Base-by-base conservation (phyloP, 108 stramenopile species). In the Fistulifera pelliculosa region DNA sequence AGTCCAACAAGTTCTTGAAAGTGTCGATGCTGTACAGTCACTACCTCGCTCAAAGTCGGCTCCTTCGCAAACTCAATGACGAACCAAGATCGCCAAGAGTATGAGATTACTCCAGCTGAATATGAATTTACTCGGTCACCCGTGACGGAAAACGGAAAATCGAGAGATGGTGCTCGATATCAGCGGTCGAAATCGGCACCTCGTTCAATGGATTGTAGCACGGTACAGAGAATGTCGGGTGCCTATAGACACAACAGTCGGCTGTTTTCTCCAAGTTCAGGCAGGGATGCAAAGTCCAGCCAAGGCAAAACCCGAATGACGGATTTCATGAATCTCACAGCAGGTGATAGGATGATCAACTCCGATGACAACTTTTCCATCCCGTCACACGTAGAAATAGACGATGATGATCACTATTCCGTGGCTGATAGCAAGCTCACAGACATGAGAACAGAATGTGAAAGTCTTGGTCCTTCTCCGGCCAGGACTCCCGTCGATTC, bases 1-100 rank as follows among this genome's bases (percentile, higher is more conserved):
- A 8, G 44, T 45, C 11, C 19, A 45, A 21, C 44, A 45, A 45
- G 19, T 45, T 21, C 16, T 45, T 45, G 44, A 45, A 45, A 21
- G 11, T 45, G 44, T 17, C 16, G 21, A 21, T 45, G 44, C 44
- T 4, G 16, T 45, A 21, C 19, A 21, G 3, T 11, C 16, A 8
- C 31, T 35, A 35, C 31, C 31, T 8, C 31, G 31, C 31, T 35
- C 31, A 35, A 35, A 35, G 8, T 35, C 31, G 31, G 31, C 31
- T 6, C 31, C 8, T 35, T 35, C 31, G 31, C 31, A 35, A 35
- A 35, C 31, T 6, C 31, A 35, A 3, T 8, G 31, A 35, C 31
- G 8, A 3, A 35, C 31, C 31, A 8, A 35, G 31, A 35, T 35
- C 31, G 8, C 8, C 31, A 3, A 6, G 31, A 35, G 3, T 35